A percentile compares a stretch with the other conserved stretches of the same genome.
These are phyloP conservation scores for Saccharomycopsis fodiens DNA, from an alignment of 805 yeast species.

Conservation along the genomic window DNA sequence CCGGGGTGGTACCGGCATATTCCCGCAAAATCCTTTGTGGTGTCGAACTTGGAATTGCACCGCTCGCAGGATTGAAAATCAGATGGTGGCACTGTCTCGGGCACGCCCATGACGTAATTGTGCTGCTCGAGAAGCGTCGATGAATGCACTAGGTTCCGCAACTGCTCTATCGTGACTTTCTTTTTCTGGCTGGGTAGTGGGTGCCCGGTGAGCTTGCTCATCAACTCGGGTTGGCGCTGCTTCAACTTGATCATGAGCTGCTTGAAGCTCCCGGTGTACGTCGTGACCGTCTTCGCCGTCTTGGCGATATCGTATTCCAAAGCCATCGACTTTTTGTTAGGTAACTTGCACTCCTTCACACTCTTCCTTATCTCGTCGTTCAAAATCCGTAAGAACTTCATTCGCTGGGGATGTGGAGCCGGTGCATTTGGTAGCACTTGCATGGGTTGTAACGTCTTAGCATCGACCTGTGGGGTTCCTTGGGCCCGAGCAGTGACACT, in stretches of 20 bases:
- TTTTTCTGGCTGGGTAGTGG: background rate
- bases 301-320: slow-evolving; percentile 17
- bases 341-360: slow-evolving; percentile 2
- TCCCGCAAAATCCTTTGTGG: slow-evolving; percentile 1
- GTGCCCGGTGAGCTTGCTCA: background rate
- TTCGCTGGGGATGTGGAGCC: slow-evolving; percentile 13
- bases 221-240: slow-evolving; percentile 2
- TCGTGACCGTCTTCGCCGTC: slow-evolving; percentile 3
- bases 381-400: slow-evolving; percentile 9
- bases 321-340: slow-evolving; percentile 9
- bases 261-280: slow-evolving; percentile 13
- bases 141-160: slow-evolving; percentile 7
- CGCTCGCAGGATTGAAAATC: slow-evolving; percentile 12
- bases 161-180: background rate
- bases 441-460: background rate
- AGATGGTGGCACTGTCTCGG: background rate
- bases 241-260: slow-evolving; percentile 11
- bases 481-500: background rate
- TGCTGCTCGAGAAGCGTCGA: slow-evolving; percentile 2
- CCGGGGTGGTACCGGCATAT: slow-evolving; percentile 19
- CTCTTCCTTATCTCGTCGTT: slow-evolving; percentile 2
- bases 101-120: slow-evolving; percentile 5
- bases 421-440: slow-evolving; percentile 15
- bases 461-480: background rate
- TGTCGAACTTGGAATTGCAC: slow-evolving; percentile 11